Conservation (phyloP, 345 rosid species). For the Hibiscus tridactylites region DNA sequence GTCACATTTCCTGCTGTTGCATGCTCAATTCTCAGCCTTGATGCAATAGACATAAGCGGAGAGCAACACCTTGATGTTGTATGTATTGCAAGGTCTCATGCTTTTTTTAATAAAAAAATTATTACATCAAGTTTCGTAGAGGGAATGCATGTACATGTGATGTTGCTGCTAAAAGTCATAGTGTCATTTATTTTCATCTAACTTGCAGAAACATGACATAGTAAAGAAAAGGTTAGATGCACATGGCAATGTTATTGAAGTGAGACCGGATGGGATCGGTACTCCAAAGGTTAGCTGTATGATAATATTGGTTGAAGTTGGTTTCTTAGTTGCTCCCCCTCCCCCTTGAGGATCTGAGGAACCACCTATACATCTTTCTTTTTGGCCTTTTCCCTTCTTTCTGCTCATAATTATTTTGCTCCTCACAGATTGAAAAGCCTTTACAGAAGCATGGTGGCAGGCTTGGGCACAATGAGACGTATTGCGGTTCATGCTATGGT, state of each 20-base stretch:
- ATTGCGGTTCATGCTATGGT: conserved; percentile 93
- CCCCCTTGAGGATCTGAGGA: too few relatives aligned
- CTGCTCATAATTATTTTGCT: conserved; percentile 15
- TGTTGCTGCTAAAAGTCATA: not conserved
- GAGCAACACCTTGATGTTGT: conserved; percentile 97
- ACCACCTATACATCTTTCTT: not conserved
- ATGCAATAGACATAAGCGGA: conserved; percentile 97
- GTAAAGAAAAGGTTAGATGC: conserved; percentile 72
- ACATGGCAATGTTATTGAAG: conserved; percentile 70
- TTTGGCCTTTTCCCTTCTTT: conserved; percentile 1
- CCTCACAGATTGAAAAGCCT: conserved; percentile 75
- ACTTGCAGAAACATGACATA: conserved; percentile 81
- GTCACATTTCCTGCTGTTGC: conserved; percentile 68
- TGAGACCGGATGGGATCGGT: conserved; percentile 84
- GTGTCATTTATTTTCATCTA: not conserved
- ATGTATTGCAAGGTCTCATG: conserved; percentile 19
- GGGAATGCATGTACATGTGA: not conserved
- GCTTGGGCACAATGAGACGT: conserved; percentile 92
- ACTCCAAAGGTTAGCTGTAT: conserved; percentile 62
- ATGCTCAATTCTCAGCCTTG: conserved; percentile 73
- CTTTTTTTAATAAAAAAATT: not conserved
- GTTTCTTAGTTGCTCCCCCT: not conserved
- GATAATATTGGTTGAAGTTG: not conserved
- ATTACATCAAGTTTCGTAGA: too few relatives aligned
- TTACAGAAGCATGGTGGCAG: conserved; percentile 95